phyloP scores from a whole-genome alignment of 2,329 filamentous ascomycete species.

The Aureobasidium melanogenum region DNA sequence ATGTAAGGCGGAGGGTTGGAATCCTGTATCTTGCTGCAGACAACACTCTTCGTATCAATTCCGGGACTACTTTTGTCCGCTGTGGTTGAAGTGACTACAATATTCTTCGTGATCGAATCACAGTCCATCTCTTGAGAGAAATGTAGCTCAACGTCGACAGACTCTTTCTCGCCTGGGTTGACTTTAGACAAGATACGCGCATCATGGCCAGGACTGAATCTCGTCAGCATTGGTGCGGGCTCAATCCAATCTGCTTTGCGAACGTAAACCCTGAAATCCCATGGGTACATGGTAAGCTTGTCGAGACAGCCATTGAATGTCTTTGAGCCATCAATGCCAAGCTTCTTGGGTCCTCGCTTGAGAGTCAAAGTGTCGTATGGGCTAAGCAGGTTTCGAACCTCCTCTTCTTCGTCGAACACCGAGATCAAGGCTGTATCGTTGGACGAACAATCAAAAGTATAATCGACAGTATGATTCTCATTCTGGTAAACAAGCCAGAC shows the following conservation, averaged over 20 bases:
- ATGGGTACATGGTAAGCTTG: constrained; percentile 44
- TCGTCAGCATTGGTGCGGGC: constrained; percentile 51
- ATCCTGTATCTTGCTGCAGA: constrained; percentile 35
- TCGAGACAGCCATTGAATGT: constrained; percentile 48
- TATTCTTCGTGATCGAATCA: constrained; percentile 40
- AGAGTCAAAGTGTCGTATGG: constrained; percentile 50
- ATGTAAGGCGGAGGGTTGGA: constrained; percentile 30
- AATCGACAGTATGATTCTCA: constrained; percentile 40
- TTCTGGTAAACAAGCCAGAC: constrained; percentile 48
- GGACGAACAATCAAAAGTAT: constrained; percentile 48
- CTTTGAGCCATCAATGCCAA: constrained; percentile 40
- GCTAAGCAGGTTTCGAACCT: constrained; percentile 54
- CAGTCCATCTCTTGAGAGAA: constrained; percentile 57
- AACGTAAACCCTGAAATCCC: constrained; percentile 53
- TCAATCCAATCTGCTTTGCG: constrained; percentile 41
- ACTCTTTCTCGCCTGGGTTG: constrained; percentile 29
- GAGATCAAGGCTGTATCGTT: constrained; percentile 44
- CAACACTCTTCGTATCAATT: constrained; percentile 36
- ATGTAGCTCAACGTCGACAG: constrained; percentile 44
- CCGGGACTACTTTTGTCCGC: constrained; percentile 35
- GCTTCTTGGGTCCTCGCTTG: constrained; percentile 34
- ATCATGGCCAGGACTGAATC: constrained; percentile 54
- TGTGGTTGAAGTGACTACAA: constrained; percentile 47
- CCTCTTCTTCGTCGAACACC: constrained; percentile 45
- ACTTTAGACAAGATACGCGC: constrained; percentile 43